phyloP scores from a whole-genome alignment of 1,284 basidiomycete species.

The Tilletia setariae region DNA sequence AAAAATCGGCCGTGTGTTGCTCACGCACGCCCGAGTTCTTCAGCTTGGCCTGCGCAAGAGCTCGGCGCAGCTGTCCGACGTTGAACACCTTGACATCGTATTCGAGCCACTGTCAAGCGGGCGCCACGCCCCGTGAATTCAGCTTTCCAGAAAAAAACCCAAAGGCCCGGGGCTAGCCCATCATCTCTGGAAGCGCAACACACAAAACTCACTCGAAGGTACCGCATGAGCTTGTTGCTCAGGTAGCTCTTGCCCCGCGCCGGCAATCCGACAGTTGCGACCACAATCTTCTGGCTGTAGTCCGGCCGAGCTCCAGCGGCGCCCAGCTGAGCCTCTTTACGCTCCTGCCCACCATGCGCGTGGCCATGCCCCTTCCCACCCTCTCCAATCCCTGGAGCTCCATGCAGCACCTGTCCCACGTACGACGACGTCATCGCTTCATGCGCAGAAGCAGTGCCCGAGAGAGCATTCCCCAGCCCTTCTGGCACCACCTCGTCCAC shows the following conservation, averaged over 20 bases:
- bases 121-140: too few species aligned
- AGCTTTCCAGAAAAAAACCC: too few species aligned
- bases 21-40: conserved; percentile 72
- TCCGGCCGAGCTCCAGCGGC: conserved; percentile 84
- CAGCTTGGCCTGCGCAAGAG: conserved; percentile 70
- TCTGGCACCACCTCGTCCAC: conserved; percentile 16
- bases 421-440: conserved; percentile 9
- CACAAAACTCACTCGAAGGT: conserved; percentile 34
- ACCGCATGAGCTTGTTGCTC: conserved; percentile 53
- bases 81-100: conserved; percentile 99
- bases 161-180: too few species aligned
- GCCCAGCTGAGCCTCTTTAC: conserved; percentile 21
- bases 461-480: conserved; percentile 10
- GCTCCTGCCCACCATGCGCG: background rate
- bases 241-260: conserved; percentile 53
- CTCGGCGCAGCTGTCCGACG: conserved; percentile 88
- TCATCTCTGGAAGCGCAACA: background rate
- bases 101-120: conserved; percentile 78
- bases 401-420: conserved; percentile 8
- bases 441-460: background rate
- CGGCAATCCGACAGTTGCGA: conserved; percentile 76
- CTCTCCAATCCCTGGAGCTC: conserved; percentile 16
- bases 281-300: conserved; percentile 97
- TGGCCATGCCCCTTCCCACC: conserved; percentile 2
- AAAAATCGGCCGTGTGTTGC: conserved; percentile 87